Evolutionary conservation across 2,329 filamentous ascomycete species (phyloP).

Genomic region (Colletotrichum ledebouriae): DNA sequence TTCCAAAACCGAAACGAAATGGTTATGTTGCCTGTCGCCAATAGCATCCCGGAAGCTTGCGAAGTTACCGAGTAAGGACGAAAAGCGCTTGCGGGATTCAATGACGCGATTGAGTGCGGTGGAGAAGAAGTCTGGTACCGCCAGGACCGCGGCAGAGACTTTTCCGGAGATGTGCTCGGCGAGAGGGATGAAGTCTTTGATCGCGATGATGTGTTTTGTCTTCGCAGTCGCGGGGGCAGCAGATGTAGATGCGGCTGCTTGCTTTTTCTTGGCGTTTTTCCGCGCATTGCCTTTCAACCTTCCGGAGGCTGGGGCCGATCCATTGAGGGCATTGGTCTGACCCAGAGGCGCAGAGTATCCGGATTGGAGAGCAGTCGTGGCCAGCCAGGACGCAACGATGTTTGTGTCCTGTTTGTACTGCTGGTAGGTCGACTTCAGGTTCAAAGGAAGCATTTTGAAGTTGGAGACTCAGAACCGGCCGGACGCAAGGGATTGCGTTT

Average conservation of each 20-base stretch:
- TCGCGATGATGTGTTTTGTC: slow-evolving; percentile 51
- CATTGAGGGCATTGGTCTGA: no score
- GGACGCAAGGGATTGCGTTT: no score
- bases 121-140: slow-evolving; percentile 49
- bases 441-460: slow-evolving; percentile 43
- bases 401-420: slow-evolving; percentile 59
- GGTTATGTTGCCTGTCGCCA: slow-evolving; percentile 48
- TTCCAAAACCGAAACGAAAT: slow-evolving; percentile 53
- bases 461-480: no score
- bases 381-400: slow-evolving; percentile 57
- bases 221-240: not conserved
- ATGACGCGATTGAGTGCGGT: slow-evolving; percentile 55
- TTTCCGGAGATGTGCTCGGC: slow-evolving; percentile 51
- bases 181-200: slow-evolving; percentile 55
- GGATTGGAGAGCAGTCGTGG: slow-evolving; percentile 53
- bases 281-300: slow-evolving; percentile 49
- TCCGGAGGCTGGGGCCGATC: slow-evolving; percentile 1
- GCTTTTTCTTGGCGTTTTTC: slow-evolving; percentile 16
- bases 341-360: slow-evolving; percentile 50
- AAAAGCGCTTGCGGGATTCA: slow-evolving; percentile 49
- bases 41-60: slow-evolving; percentile 37
- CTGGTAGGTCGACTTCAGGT: slow-evolving; percentile 50
- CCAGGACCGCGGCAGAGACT: not conserved
- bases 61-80: slow-evolving; percentile 42
- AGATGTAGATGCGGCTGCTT: not conserved